These are phyloP conservation scores for Rhizophagus clarus DNA, from an alignment of 192 early-diverging fungal species.

Conservation along the genomic window DNA sequence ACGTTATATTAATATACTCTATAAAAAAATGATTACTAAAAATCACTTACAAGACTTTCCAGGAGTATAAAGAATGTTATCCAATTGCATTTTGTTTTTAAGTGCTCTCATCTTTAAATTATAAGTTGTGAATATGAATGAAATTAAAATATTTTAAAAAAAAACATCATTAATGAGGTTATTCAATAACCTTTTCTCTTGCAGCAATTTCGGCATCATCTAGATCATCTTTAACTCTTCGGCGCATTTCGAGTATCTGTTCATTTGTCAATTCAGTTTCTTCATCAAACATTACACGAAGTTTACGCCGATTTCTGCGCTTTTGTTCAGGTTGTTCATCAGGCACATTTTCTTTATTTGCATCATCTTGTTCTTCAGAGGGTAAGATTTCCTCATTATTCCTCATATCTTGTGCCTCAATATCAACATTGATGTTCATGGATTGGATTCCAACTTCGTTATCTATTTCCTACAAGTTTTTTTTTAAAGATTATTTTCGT, in stretches of 20 bases:
- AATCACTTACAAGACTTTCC: not conserved
- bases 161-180: not conserved
- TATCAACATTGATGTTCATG: not conserved
- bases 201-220: not conserved
- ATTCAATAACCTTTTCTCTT: conserved; percentile 13
- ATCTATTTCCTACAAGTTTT: not conserved
- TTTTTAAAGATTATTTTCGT: not conserved
- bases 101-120: not conserved
- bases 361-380: not conserved
- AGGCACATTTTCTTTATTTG: not conserved
- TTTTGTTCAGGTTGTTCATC: not conserved
- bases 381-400: not conserved
- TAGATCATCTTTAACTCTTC: not conserved
- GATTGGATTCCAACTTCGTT: not conserved
- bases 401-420: not conserved
- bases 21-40: not conserved
- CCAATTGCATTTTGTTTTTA: not conserved
- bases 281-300: conserved; percentile 10
- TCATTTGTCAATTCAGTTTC: conserved; percentile 23
- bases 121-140: not conserved
- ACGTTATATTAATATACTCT: not conserved
- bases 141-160: not conserved
- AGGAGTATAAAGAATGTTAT: conserved; percentile 13
- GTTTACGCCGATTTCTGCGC: not conserved
- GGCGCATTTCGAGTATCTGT: conserved; percentile 25